Conservation (phyloP, 257 asterid genomes). For the Hygrophila difformis region DNA sequence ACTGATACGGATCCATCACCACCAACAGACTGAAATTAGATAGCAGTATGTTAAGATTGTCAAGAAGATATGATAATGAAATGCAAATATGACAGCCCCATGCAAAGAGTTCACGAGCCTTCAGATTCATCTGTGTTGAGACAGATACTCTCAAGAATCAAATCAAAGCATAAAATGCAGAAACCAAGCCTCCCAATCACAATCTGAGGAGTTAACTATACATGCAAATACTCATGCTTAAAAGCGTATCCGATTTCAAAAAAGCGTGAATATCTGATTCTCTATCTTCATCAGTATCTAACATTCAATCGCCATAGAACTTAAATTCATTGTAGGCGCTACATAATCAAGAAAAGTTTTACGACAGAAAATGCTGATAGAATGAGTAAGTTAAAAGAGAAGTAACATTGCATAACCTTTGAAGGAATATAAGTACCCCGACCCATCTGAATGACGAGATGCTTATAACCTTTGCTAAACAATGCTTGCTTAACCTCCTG, state of each 20-base stretch:
- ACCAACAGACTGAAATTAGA: slow-evolving; percentile 43
- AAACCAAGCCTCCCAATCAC: no score
- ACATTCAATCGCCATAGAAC: no score
- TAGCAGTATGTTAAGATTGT: not conserved
- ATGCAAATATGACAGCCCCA: not conserved
- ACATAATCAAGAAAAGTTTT: no score
- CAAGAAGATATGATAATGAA: not conserved
- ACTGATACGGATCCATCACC: slow-evolving; percentile 50
- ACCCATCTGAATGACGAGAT: slow-evolving; percentile 86
- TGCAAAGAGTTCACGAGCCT: not conserved
- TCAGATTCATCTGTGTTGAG: not conserved
- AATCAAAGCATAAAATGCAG: no score
- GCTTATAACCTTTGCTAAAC: slow-evolving; percentile 56
- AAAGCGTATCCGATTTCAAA: no score
- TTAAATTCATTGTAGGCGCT: no score
- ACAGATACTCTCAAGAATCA: not conserved
- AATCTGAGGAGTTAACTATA: no score
- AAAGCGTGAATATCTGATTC: no score
- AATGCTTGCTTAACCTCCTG: slow-evolving; percentile 56
- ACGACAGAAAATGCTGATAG: no score
- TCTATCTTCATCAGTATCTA: no score
- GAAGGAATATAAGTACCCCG: slow-evolving; percentile 80
- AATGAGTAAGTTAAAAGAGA: not conserved
- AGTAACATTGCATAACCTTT: slow-evolving; percentile 33
- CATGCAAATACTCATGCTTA: no score